Conservation (phyloP, 345 rosid species). For the Corchorus olitorius region DNA sequence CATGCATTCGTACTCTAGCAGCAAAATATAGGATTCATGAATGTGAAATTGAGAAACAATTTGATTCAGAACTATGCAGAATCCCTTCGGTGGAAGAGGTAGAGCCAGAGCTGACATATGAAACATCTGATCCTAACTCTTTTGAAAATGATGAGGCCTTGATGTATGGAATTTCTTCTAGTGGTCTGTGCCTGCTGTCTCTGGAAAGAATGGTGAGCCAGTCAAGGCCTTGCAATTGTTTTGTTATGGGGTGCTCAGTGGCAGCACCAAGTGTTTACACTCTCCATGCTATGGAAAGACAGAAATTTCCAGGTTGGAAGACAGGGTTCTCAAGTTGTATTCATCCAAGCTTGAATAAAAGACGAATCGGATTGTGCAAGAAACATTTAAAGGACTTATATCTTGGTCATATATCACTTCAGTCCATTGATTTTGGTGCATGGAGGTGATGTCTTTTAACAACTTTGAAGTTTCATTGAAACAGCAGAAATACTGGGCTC, state of each 20-base stretch:
- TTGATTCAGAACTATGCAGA: conserved; percentile 62
- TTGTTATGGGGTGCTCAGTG: conserved; percentile 62
- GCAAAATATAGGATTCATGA: conserved; percentile 76
- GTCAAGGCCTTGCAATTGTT: conserved; percentile 79
- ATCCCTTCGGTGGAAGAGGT: conserved; percentile 56
- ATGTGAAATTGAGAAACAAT: conserved; percentile 62
- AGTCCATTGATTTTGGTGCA: conserved; percentile 74
- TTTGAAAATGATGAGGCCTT: conserved; percentile 59
- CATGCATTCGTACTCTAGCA: conserved; percentile 88
- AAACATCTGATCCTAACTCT: conserved; percentile 37
- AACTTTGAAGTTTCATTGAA: not conserved
- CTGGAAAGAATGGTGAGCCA: conserved; percentile 69
- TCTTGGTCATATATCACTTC: conserved; percentile 75
- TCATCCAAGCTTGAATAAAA: conserved; percentile 81
- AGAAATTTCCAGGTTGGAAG: conserved; percentile 93
- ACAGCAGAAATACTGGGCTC: not conserved
- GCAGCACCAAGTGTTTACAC: conserved; percentile 78
- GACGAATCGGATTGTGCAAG: conserved; percentile 77
- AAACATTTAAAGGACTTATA: conserved; percentile 71
- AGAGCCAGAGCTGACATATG: conserved; percentile 49
- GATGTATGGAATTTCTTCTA: conserved; percentile 61
- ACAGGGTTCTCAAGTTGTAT: conserved; percentile 84
- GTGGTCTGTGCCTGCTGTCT: conserved; percentile 72
- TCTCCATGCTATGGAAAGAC: conserved; percentile 86
- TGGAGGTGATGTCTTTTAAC: conserved; percentile 47